A percentile compares a stretch with the other conserved stretches of the same genome.
Conservation (phyloP, 2,329 filamentous ascomycete genomes). For the Lizonia empirigonia region DNA sequence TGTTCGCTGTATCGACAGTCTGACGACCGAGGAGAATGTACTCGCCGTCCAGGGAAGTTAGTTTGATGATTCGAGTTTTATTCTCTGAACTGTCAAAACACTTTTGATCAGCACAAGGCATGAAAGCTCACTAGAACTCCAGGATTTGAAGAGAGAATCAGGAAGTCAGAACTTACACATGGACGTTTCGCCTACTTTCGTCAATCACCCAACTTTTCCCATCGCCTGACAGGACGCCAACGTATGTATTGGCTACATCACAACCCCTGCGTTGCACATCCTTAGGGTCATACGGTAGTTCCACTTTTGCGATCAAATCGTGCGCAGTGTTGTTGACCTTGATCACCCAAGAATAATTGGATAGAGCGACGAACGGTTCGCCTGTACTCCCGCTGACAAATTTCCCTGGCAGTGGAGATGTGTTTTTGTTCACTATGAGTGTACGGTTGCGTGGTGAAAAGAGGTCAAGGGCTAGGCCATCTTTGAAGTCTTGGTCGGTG, state of each 20-base stretch:
- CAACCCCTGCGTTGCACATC: slow-evolving; percentile 11
- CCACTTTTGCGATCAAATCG: slow-evolving; percentile 45
- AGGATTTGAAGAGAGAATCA: too few species aligned
- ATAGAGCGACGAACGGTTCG: slow-evolving; percentile 36
- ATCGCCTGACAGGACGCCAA: slow-evolving; percentile 16
- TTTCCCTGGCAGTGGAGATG: slow-evolving; percentile 2
- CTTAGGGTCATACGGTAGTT: slow-evolving; percentile 37
- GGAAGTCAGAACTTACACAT: slow-evolving; percentile 20
- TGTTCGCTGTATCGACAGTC: slow-evolving; percentile 33
- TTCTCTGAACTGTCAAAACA: slow-evolving; percentile 28
- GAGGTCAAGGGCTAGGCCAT: slow-evolving; percentile 43
- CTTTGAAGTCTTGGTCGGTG: slow-evolving; percentile 43
- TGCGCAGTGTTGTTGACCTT: slow-evolving; percentile 40
- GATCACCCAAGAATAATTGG: slow-evolving; percentile 42
- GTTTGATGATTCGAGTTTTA: slow-evolving; percentile 41
- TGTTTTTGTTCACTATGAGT: slow-evolving; percentile 39
- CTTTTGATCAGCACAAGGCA: not conserved
- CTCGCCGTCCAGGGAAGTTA: slow-evolving; percentile 42
- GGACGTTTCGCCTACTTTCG: slow-evolving; percentile 35
- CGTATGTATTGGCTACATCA: not conserved
- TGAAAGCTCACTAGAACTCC: not conserved
- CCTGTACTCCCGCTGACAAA: slow-evolving; percentile 41
- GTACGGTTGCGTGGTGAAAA: slow-evolving; percentile 42
- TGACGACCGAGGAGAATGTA: slow-evolving; percentile 40
- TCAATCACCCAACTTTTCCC: slow-evolving; percentile 46